A percentile compares a stretch with the other conserved stretches of the same genome.
Conservation (phyloP, 2,329 filamentous ascomycete genomes). For the Diaporthe amygdali region DNA sequence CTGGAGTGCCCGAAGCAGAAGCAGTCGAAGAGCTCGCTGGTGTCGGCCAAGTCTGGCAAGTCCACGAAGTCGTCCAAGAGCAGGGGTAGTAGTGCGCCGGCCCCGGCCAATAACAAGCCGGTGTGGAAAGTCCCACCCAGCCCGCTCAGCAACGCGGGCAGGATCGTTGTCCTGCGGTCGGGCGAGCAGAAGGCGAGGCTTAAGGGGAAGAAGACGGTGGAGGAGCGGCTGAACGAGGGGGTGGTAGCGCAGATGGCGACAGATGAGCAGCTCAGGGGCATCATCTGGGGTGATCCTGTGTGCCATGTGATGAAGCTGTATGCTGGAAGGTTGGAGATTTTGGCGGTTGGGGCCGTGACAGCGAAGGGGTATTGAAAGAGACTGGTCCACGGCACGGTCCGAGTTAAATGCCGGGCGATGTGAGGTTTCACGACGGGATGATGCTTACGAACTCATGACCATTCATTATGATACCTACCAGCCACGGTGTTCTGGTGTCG, state of each 20-base stretch:
- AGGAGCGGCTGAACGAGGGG: slow-evolving; percentile 59
- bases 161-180: slow-evolving; percentile 70
- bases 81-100: not conserved
- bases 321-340: slow-evolving; percentile 69
- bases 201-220: slow-evolving; percentile 52
- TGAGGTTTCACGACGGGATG: not conserved
- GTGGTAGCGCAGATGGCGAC: slow-evolving; percentile 72
- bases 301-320: slow-evolving; percentile 84
- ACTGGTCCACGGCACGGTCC: not conserved
- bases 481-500: not conserved
- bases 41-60: slow-evolving; percentile 34
- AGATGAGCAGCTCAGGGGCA: slow-evolving; percentile 70
- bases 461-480: slow-evolving; percentile 15
- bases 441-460: slow-evolving; percentile 10
- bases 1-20: slow-evolving; percentile 31
- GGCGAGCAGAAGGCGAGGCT: slow-evolving; percentile 43
- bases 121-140: slow-evolving; percentile 70
- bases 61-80: slow-evolving; percentile 29
- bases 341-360: slow-evolving; percentile 74
- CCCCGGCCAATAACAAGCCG: slow-evolving; percentile 35
- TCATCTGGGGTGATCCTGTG: slow-evolving; percentile 83
- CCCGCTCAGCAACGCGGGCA: slow-evolving; percentile 72
- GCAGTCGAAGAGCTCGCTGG: slow-evolving; percentile 33
- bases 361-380: slow-evolving; percentile 34
- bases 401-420: not conserved